These are phyloP conservation scores for Lachnellula arida DNA, from an alignment of 2,329 filamentous ascomycete species.

Conservation along the genomic window DNA sequence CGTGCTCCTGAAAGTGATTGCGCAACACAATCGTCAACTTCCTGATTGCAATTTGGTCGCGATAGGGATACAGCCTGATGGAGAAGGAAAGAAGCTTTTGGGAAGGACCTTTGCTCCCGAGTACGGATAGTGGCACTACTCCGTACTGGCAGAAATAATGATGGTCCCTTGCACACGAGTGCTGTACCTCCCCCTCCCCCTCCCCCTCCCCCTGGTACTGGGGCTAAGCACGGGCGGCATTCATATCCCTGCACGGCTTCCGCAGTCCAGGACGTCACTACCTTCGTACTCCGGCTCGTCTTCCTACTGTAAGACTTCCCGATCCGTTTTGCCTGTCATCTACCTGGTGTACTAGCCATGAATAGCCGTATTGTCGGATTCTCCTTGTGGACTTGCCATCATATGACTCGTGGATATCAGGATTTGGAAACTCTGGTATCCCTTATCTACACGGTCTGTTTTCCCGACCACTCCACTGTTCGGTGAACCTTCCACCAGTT, in stretches of 20 bases:
- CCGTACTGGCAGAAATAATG: background rate
- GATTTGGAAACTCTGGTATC: no score
- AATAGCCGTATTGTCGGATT: no score
- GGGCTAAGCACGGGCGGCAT: background rate
- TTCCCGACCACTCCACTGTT: background rate
- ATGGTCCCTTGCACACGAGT: background rate
- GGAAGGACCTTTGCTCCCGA: background rate
- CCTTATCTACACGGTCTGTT: background rate
- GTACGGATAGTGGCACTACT: no score
- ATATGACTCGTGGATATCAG: no score
- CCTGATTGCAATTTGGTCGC: background rate
- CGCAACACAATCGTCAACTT: background rate
- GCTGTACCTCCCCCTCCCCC: background rate
- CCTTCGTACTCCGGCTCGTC: background rate
- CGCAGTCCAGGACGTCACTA: no score
- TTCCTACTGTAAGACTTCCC: background rate
- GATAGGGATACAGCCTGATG: background rate
- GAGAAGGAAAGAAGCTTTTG: background rate
- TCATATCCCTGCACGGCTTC: background rate
- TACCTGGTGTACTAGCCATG: no score
- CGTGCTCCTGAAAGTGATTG: background rate
- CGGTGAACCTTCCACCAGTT: background rate
- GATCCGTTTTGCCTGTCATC: background rate
- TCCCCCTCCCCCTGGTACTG: background rate
- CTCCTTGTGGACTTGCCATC: no score